Conservation (phyloP, 768 basidiomycete species). For the Bullera alba region DNA sequence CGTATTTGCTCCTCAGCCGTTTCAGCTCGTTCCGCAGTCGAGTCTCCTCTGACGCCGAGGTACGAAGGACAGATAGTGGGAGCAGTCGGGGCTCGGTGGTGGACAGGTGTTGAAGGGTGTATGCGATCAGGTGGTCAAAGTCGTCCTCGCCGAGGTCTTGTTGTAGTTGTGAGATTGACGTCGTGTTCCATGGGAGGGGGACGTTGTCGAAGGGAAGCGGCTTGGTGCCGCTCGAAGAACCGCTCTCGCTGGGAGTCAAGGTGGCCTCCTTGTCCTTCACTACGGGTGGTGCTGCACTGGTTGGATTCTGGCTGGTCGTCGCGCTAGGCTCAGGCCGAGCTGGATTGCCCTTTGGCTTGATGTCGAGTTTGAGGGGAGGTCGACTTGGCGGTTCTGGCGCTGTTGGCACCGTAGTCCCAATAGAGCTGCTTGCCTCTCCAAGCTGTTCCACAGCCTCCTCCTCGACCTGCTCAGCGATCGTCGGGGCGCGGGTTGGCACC, state of each 20-base stretch:
- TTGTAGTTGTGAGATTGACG: background rate
- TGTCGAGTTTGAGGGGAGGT: too few species aligned
- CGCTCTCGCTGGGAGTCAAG: background rate
- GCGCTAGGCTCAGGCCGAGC: background rate
- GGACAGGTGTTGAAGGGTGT: background rate
- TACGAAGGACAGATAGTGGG: slow-evolving; percentile 3
- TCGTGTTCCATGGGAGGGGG: slow-evolving; percentile 21
- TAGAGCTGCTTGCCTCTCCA: too few species aligned
- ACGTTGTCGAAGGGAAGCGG: slow-evolving; percentile 16
- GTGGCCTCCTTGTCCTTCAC: background rate
- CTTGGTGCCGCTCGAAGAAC: background rate
- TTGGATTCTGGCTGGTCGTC: background rate
- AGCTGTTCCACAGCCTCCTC: too few species aligned
- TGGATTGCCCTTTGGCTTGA: background rate
- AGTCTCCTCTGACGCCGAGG: slow-evolving; percentile 4
- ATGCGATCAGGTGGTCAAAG: slow-evolving; percentile 1
- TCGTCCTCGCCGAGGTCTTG: background rate
- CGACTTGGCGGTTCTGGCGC: too few species aligned
- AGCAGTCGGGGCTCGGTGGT: slow-evolving; percentile 5
- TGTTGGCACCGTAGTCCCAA: too few species aligned
- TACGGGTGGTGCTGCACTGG: background rate
- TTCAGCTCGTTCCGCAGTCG: slow-evolving; percentile 12
- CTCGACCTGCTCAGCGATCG: too few species aligned
- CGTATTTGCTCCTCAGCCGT: slow-evolving; percentile 13
- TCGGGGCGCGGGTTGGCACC: too few species aligned